A percentile compares a stretch with the other conserved stretches of the same genome.
These are phyloP conservation scores for Pholiota conissans DNA, from an alignment of 768 basidiomycete species.

Conservation along the genomic window DNA sequence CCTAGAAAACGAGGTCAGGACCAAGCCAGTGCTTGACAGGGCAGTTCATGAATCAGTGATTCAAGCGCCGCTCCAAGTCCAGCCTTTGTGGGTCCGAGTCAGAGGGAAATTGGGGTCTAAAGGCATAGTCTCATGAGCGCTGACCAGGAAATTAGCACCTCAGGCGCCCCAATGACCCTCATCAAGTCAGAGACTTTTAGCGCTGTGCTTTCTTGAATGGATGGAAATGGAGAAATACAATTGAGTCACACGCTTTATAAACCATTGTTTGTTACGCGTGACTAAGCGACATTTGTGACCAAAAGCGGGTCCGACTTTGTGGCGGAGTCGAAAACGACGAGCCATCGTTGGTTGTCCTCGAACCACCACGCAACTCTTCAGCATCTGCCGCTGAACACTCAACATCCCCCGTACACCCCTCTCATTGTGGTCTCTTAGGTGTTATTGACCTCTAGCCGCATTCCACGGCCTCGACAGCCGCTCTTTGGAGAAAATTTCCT, in stretches of 20 bases:
- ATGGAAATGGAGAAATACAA: no score
- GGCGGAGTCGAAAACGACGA: conserved; percentile 44
- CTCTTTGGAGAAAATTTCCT: conserved; percentile 16
- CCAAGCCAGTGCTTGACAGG: no score
- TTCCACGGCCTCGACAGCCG: conserved; percentile 18
- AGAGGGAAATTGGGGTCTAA: no score
- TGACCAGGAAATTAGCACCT: no score
- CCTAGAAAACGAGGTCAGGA: no score
- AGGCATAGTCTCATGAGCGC: no score
- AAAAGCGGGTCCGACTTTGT: conserved; percentile 36
- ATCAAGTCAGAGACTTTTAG: no score
- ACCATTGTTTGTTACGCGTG: conserved; percentile 6
- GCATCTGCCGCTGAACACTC: conserved; percentile 26
- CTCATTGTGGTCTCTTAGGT: conserved; percentile 22
- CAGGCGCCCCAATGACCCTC: no score
- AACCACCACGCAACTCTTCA: conserved; percentile 42
- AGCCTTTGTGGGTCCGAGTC: no score
- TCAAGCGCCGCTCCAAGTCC: no score
- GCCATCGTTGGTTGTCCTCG: conserved; percentile 46
- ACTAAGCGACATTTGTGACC: not conserved
- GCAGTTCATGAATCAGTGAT: no score
- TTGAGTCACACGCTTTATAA: not conserved
- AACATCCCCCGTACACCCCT: conserved; percentile 24
- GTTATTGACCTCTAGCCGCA: conserved; percentile 13
- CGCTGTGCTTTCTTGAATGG: no score